phyloP scores from a whole-genome alignment of 495 filamentous ascomycete species.

The Beverwykella pulmonaria region DNA sequence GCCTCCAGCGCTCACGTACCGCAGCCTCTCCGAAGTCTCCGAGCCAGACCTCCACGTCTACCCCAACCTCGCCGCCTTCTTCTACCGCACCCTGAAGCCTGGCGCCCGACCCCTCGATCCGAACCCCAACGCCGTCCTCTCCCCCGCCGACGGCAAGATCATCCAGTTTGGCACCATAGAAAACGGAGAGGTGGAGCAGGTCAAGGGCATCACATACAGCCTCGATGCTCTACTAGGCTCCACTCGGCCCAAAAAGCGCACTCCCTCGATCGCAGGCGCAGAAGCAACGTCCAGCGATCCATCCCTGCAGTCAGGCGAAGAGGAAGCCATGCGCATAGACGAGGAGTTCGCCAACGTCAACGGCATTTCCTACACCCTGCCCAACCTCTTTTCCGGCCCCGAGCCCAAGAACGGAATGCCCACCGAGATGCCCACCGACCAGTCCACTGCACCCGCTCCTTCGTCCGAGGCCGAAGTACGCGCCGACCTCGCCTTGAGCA shows the following conservation, averaged over 20 bases:
- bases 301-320: constrained; percentile 47
- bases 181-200: constrained; percentile 93
- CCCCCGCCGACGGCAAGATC: constrained; percentile 86
- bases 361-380: constrained; percentile 94
- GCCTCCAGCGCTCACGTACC: constrained; percentile 8
- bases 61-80: constrained; percentile 93
- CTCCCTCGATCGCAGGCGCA: constrained; percentile 35
- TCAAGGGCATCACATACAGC: constrained; percentile 97
- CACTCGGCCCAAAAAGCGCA: constrained; percentile 49
- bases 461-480: constrained; percentile 77
- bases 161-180: constrained; percentile 92
- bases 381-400: constrained; percentile 80
- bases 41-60: constrained; percentile 87
- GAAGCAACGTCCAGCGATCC: constrained; percentile 31
- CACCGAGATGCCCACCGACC: constrained; percentile 56
- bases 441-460: constrained; percentile 65
- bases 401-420: constrained; percentile 43
- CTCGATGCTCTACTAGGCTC: constrained; percentile 87
- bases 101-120: constrained; percentile 85
- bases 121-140: constrained; percentile 74
- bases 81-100: constrained; percentile 91
- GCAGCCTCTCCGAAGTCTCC: constrained; percentile 76
- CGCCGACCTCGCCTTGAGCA: constrained; percentile 76
- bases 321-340: constrained; percentile 71
- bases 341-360: constrained; percentile 96